phyloP scores from a whole-genome alignment of 371 early-diverging fungal species.

The Nosema muscidifuracis region DNA sequence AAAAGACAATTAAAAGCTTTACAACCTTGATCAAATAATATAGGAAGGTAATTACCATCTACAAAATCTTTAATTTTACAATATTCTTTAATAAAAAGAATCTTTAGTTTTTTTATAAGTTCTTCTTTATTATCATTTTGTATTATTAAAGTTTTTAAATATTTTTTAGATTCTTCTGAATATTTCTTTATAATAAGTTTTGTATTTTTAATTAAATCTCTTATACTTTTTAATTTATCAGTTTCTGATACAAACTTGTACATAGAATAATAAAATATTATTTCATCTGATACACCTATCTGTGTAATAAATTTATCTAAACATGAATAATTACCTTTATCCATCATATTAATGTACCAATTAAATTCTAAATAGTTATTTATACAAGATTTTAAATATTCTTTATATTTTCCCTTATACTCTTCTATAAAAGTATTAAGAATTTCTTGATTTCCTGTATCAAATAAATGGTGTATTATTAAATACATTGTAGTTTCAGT shows the following conservation, averaged over 20 bases:
- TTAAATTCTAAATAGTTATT: neutral
- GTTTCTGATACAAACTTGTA: neutral
- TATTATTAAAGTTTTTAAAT: neutral
- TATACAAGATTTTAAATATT: neutral
- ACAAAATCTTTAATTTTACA: neutral
- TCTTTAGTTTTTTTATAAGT: neutral
- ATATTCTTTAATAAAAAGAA: conserved; percentile 2
- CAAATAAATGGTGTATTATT: neutral
- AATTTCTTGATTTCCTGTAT: neutral
- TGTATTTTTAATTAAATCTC: neutral
- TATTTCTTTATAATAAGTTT: neutral
- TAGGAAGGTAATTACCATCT: neutral
- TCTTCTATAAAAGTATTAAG: neutral
- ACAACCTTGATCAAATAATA: conserved; percentile 11
- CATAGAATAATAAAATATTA: neutral
- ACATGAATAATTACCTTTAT: neutral
- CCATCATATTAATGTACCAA: neutral
- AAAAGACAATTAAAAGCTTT: conserved; percentile 8
- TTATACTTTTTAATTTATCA: neutral
- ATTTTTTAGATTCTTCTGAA: neutral
- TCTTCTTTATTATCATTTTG: neutral
- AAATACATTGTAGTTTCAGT: neutral
- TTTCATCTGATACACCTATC: neutral
- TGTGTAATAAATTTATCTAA: neutral
- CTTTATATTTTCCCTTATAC: neutral